Evolutionary conservation across 2,329 filamentous ascomycete species (phyloP), one percentile per base, ranked within the genome.

Genomic region (Trichoderma endophyticum): DNA sequence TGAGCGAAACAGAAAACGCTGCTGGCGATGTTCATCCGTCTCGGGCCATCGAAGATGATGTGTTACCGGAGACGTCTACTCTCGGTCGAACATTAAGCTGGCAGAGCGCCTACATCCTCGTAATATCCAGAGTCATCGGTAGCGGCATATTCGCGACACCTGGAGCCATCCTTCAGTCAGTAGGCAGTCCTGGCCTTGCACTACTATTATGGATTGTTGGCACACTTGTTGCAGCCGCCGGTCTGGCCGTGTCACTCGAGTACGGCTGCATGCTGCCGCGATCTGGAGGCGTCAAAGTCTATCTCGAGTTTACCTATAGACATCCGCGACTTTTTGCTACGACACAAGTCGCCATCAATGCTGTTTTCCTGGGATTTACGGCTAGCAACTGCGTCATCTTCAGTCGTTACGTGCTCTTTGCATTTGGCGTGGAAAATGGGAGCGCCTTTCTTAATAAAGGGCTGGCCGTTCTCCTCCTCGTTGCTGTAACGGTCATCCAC

Each of bases 121-220:
- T 91, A 8, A 89, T 92, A 30, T 91, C 89, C 1, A 86, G 90
- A 14, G 89, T 93, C 6, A 89, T 93, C 34, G 91, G 91, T 14
- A 90, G 86, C 76, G 91, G 91, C 30, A 92, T 93, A 74, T 93
- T 93, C 76, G 90, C 91, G 0, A 92, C 90, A 0, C 91, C 90
- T 0, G 91, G 89, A 0, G 86, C 90, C 5, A 92, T 94, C 64
- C 84, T 92, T 3, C 86, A 88, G 48, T 86, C 88, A 0, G 88
- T 90, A 2, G 92, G 92, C 1, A 93, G 90, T 70, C 84, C 91
- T 0, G 91, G 90, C 0, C 80, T 93, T 3, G 86, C 89, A 0
- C 79, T 93, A 2, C 74, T 86, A 1, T 79, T 93, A 3, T 93
- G 91, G 91, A 70, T 91, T 0, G 79, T 88, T 0, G 91, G 91